Percentiles rank a stretch among this genome's conserved stretches.
phyloP scores from a whole-genome alignment of 495 filamentous ascomycete species.

The Neurospora sp. region DNA sequence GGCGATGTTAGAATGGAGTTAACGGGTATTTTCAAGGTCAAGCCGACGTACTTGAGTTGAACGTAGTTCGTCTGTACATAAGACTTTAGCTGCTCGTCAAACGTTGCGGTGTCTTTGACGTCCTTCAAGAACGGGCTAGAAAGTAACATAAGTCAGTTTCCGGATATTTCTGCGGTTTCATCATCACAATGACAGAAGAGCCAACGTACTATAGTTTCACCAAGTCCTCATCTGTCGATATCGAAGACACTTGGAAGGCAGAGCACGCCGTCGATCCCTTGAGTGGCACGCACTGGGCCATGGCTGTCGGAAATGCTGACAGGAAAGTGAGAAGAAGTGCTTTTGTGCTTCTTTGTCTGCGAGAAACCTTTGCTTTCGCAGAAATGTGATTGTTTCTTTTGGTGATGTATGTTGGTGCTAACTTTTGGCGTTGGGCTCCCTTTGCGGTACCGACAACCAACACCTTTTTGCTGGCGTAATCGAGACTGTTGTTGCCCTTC shows the following conservation, averaged over 20 bases:
- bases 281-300: conserved; percentile 65
- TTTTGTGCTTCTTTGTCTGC: conserved; percentile 3
- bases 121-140: conserved; percentile 76
- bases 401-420: not conserved
- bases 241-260: conserved; percentile 71
- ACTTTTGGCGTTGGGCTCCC: not conserved
- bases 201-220: conserved; percentile 65
- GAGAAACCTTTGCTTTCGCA: conserved; percentile 2
- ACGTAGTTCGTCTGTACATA: conserved; percentile 71
- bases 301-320: conserved; percentile 14
- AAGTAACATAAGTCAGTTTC: conserved; percentile 9
- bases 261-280: conserved; percentile 68
- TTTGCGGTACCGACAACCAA: not conserved
- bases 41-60: conserved; percentile 54
- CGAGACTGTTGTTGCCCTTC: not conserved
- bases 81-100: conserved; percentile 63
- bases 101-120: conserved; percentile 64
- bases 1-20: conserved; percentile 5
- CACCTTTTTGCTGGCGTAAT: not conserved
- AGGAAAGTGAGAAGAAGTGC: conserved; percentile 11
- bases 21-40: not conserved
- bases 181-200: not conserved
- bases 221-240: conserved; percentile 61
- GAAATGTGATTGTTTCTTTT: conserved; percentile 4
- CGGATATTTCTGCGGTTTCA: not conserved